Evolutionary conservation across 1,139 yeast genomes (phyloP), one percentile per base, ranked within the genome.

Genomic region (Lodderomyces theae): DNA sequence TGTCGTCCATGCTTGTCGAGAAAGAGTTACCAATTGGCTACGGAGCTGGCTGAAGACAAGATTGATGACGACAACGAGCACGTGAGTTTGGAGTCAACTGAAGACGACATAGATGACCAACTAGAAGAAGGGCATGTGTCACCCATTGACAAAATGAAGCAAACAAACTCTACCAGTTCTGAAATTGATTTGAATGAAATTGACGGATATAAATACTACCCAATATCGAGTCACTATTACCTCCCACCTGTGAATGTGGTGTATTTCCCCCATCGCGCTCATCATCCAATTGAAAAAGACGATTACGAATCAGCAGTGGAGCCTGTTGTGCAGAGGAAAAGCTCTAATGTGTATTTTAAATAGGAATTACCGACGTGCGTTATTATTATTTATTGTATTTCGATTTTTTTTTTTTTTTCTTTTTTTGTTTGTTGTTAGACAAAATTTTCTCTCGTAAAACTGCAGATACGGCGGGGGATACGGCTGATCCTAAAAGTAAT

Each of bases 191-290:
- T 51, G 16, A 51, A 50, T 23, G 38, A 43, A 6, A 50, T 52
- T 16, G 58, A 55, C 19, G 54, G 60, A 26, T 78, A 78, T 53
- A 77, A 76, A 48, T 78, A 78, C 47, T 77, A 75, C 56, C 82
- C 82, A 1, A 72, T 78, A 41, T 76, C 79, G 42, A 68, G 64
- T 45, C 79, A 75, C 30, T 78, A 78, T 52, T 77, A 77, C 57
- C 60, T 77, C 39, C 81, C 82, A 8, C 83, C 82, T 1, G 77
- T 78, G 22, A 79, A 77, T 52, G 80, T 73, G 39, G 82, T 77
- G 8, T 78, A 78, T 52, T 72, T 78, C 47, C 83, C 83, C 1
- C 83, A 78, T 52, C 70, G 80, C 5, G 79, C 74, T 2, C 82
- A 77, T 51, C 80, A 70, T 42, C 61, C 60, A 34, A 48, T 50